phyloP scores from a whole-genome alignment of 345 rosid species.

The Triadica sebifera region DNA sequence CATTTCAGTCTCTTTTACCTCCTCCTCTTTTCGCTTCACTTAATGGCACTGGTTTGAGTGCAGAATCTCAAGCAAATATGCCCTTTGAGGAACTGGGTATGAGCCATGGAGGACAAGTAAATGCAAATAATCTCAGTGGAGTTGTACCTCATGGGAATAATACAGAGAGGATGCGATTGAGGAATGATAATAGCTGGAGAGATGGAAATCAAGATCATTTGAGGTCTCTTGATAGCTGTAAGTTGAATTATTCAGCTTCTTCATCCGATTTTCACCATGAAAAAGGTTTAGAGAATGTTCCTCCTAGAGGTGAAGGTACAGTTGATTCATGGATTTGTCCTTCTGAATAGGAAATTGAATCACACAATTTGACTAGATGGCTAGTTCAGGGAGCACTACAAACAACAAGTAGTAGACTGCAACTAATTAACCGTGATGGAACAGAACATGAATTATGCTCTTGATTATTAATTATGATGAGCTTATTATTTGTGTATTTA shows the following conservation, averaged over 20 bases:
- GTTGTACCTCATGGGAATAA: constrained; percentile 7
- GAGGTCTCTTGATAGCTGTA: constrained; percentile 37
- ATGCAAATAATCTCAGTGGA: constrained; percentile 21
- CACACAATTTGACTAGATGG: background rate
- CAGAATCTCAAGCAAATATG: constrained; percentile 27
- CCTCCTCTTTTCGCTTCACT: constrained; percentile 23
- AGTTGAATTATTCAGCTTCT: constrained; percentile 41
- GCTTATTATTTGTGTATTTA: constrained; percentile 1
- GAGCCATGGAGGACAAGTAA: constrained; percentile 30
- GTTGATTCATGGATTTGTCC: constrained; percentile 80
- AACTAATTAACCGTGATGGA: background rate
- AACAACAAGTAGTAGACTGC: background rate
- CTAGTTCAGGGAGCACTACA: background rate
- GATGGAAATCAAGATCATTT: constrained; percentile 20
- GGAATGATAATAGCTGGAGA: too few species aligned
- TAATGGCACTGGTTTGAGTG: constrained; percentile 20
- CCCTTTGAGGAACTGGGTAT: constrained; percentile 36
- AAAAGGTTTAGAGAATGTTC: constrained; percentile 46
- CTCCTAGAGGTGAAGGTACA: constrained; percentile 47
- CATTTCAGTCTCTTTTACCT: constrained; percentile 35
- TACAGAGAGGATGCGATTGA: too few species aligned
- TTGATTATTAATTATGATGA: constrained; percentile 7
- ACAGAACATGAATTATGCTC: background rate
- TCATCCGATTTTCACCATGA: constrained; percentile 56
- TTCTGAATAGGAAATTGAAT: constrained; percentile 36